Base-by-base conservation (phyloP, 495 filamentous ascomycete genomes). In the Lophium mytilinum region DNA sequence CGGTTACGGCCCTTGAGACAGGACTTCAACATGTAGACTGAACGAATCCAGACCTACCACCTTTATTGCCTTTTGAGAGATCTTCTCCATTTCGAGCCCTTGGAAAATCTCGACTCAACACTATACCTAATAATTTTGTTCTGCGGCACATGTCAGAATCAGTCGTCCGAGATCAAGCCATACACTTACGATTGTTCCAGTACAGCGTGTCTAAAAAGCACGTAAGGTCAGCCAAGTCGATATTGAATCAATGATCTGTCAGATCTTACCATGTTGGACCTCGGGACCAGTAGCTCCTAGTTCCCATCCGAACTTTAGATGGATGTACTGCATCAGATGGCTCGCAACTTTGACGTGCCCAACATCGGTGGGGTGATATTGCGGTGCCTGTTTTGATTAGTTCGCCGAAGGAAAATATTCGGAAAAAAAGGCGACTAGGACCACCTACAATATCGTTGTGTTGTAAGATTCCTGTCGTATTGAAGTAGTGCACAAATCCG, bases 331-430 rank as follows among this genome's bases (percentile, higher is more conserved):
- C 65, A 80, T 77, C 48, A 87, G 57, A 58, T 86, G 82, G 58
- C 82, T 84, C 2, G 84, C 82, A 1, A 87, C 39, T 60, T 87
- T 87, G 66, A 87, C 75, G 50, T 84, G 81, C 0, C 84, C 83
- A 10, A 85, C 78, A 59, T 87, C 83, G 0, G 83, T 86, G 0
- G 81, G 83, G 56, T 88, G 84, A 58, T 73, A 83, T 63, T 73
- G 72, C 11, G 83, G 84, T 4, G 73, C 79, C 35, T 41, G 34
- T 43, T 12, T 4, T 30, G 15, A n/a, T 52, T 4, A 49, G 52
- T 42, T 42, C 14, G n/a, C n/a, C n/a, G n/a, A n/a, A n/a, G n/a
- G n/a, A 8, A 18, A 37, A 3, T 24, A 49, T 48, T n/a, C 17
- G 15, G 18, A 12, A 48, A 46, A 18, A 17, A 37, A 49, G 52